Evolutionary conservation across 2,329 filamentous ascomycete genomes (phyloP), one percentile per base, ranked within the genome.

Genomic region (Aspergillus sp.): DNA sequence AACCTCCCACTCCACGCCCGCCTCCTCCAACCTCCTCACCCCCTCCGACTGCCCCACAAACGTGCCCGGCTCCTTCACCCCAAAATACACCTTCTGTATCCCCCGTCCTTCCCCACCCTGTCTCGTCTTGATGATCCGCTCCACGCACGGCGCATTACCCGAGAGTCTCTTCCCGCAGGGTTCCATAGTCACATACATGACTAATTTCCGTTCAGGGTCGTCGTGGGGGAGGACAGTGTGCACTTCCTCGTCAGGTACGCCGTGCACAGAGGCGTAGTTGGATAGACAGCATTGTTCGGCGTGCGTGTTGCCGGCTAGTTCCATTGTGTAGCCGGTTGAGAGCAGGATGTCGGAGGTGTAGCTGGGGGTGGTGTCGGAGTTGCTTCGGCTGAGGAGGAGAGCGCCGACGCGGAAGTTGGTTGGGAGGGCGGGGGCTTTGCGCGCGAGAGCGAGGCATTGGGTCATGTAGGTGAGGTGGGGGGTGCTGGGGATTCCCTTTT

Each of bases 401-500:
- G 95, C 95, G 45, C 95, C 95, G 21, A 99, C 93, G 61, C 94
- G 87, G 80, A 92, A 99, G 76, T 98, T 98, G 55, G 91, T 92
- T 2, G 93, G 90, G 70, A 90, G 92, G 28, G 92, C 91, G 2
- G 91, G 91, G 10, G 93, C 96, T 65, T 89, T 85, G 38, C 84
- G 83, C 12, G 95, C 93, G 64, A 92, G 82, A n/a, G 83, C 79
- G 59, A 98, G 85, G 39, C 92, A 92, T 58, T 89, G 80, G 57
- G 81, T 84, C 81, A 98, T 90, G 72, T 87, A 87, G 59, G 72
- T 62, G 43, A 73, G 61, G 62, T 80, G 78, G 23, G 70, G 67
- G 54, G 75, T 69, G 55, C 39, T 45, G 63, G 64, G 64, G 8
- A 10, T 61, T 19, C 8, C 28, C 15, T 19, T 19, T 19, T 19